These are phyloP conservation scores for Lasiodiplodia sp. DNA, from an alignment of 2,329 filamentous ascomycete genomes.

Conservation along the genomic window DNA sequence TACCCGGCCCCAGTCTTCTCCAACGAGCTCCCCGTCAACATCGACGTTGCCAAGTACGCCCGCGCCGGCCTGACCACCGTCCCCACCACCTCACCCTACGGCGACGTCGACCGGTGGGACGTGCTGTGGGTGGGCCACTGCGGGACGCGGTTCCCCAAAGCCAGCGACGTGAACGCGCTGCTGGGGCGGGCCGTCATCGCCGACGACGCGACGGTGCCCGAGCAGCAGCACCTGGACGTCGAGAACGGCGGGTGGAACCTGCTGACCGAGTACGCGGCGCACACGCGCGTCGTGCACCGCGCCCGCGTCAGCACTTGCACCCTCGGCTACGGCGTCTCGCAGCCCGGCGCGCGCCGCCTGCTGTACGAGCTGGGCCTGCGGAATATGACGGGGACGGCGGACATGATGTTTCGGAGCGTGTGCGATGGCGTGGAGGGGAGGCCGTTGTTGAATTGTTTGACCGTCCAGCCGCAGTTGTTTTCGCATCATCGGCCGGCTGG, in stretches of 20 bases:
- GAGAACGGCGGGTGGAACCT: conserved; percentile 32
- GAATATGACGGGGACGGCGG: conserved; percentile 39
- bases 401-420: conserved; percentile 42
- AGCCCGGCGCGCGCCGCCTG: conserved; percentile 36
- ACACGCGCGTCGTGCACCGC: conserved; percentile 33
- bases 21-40: conserved; percentile 8
- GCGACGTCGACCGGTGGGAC: conserved; percentile 46
- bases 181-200: conserved; percentile 36
- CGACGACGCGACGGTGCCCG: conserved; percentile 36
- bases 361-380: conserved; percentile 40
- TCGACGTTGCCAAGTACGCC: conserved; percentile 29
- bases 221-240: conserved; percentile 35
- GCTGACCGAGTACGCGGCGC: conserved; percentile 30
- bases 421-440: conserved; percentile 37
- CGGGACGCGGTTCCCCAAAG: conserved; percentile 35
- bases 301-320: conserved; percentile 30
- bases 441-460: conserved; percentile 36
- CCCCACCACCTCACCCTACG: conserved; percentile 40
- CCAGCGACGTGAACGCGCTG: conserved; percentile 16
- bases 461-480: conserved; percentile 39
- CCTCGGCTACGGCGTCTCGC: conserved; percentile 32
- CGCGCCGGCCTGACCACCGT: neutral
- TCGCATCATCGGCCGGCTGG: conserved; percentile 34
- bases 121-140: conserved; percentile 48
- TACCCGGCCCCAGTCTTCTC: conserved; percentile 28